Percentiles rank a stretch among this genome's conserved stretches.
These are phyloP conservation scores for Orbilia ellipsospora DNA, from an alignment of 2,329 filamentous ascomycete species.

Conservation along the genomic window DNA sequence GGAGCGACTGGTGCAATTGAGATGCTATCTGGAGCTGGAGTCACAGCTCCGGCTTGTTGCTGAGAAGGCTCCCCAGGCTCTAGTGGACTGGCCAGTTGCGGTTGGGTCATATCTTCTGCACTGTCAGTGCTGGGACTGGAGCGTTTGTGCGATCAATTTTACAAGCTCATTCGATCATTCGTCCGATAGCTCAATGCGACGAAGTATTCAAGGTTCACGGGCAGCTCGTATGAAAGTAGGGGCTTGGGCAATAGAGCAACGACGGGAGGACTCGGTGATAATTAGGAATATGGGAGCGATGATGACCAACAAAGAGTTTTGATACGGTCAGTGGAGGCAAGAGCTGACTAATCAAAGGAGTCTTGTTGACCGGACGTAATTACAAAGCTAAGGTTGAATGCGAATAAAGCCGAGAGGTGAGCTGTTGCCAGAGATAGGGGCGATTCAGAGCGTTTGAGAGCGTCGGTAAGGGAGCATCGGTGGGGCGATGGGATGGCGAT, in stretches of 20 bases:
- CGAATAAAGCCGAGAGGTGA: neutral
- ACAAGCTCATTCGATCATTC: conserved; percentile 35
- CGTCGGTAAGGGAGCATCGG: neutral
- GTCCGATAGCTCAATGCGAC: conserved; percentile 2
- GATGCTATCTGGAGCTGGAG: neutral
- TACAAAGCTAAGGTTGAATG: neutral
- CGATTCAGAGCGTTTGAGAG: neutral
- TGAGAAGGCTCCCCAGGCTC: conserved; percentile 21
- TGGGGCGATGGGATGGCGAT: neutral
- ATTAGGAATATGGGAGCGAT: conserved; percentile 3
- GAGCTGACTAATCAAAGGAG: conserved; percentile 18
- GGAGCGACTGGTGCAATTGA: neutral
- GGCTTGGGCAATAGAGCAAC: neutral
- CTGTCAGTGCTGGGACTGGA: conserved; percentile 25
- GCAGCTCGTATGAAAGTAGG: too few species aligned
- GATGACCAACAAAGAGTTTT: neutral
- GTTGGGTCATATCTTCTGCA: conserved; percentile 45
- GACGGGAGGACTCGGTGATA: conserved; percentile 21
- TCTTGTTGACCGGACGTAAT: neutral
- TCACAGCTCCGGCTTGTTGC: conserved; percentile 13
- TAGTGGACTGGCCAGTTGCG: conserved; percentile 36
- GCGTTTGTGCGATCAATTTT: conserved; percentile 9
- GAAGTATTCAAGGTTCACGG: neutral
- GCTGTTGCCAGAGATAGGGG: neutral
- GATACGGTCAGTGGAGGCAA: neutral